Evolutionary conservation across 345 rosid genomes (phyloP), one percentile per base, ranked within the genome.

Genomic region (Moricandia arvensis): DNA sequence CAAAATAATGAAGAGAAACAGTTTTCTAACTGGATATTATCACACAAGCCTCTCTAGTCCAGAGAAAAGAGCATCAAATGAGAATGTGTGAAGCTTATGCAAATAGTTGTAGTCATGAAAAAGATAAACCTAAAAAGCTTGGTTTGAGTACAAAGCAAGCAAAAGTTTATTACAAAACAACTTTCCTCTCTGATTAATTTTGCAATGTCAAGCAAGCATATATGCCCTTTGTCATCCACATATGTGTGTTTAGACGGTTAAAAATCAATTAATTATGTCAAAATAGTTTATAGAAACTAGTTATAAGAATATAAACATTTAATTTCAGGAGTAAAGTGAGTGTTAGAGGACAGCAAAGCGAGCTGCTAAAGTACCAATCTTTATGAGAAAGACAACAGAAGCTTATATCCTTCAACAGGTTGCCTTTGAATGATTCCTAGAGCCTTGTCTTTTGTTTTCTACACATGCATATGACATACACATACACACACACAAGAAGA

Each of bases 91-190:
- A 73, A 73, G 78, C 45, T 79, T 68, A 79, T 79, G 81, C 74
- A 79, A 73, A 73, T 62, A 16, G 63, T 38, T 54, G 69, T 67
- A 72, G 66, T 68, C 71, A 67, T 55, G 54, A 41, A 68, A 79
- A 68, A 73, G 65, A 73, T 38, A 73, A 73, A 62, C 33, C 37
- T 27, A 66, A 73, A 79, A 78, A 73, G 75, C 82, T 79, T 68
- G 85, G 94, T 79, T 79, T 87, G 94, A 89, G 94, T 89, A 72
- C 87, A 87, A 89, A 89, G 87, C 87, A 89, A 89, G 91, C 88
- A 87, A 89, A 77, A 82, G 86, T 78, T 79, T 75, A 68, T 66
- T 30, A 41, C 37, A 72, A 58, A 67, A 58, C 73, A 83, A 30
- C 62, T 78, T 71, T 66, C 76, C 51, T 58, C 67, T 76, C 68